phyloP scores from a whole-genome alignment of 2,329 filamentous ascomycete species.

The Fusarium hainanense region DNA sequence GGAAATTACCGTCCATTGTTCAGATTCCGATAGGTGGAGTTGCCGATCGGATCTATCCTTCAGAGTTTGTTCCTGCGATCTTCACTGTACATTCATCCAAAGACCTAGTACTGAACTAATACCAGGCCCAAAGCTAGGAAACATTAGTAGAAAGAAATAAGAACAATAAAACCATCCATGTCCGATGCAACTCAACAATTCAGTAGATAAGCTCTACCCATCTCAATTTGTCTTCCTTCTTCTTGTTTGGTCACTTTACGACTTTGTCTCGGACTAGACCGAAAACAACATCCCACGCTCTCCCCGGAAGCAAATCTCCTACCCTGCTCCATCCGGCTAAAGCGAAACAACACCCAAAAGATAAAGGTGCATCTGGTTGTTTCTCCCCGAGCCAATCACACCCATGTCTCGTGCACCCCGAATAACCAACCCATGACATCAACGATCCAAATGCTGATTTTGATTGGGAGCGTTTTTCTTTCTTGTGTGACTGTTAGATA shows the following conservation, averaged over 20 bases:
- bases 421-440: neutral
- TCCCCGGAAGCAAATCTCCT: neutral
- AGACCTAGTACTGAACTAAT: no score
- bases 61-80: no score
- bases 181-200: fast-evolving
- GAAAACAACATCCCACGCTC: neutral
- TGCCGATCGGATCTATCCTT: neutral
- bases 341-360: neutral
- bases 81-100: no score
- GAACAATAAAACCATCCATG: no score
- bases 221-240: no score
- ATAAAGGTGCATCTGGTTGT: neutral
- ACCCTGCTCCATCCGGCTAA: neutral
- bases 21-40: neutral
- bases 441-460: neutral
- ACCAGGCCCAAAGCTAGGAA: no score
- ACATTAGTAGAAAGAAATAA: no score
- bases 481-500: neutral
- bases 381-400: neutral
- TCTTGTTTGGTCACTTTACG: neutral
- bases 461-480: neutral
- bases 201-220: no score
- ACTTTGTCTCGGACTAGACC: neutral
- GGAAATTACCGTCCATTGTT: neutral
- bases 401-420: neutral